Evolutionary conservation across 768 basidiomycete genomes (phyloP), one percentile per base, ranked within the genome.

Genomic region (Mycena pura): DNA sequence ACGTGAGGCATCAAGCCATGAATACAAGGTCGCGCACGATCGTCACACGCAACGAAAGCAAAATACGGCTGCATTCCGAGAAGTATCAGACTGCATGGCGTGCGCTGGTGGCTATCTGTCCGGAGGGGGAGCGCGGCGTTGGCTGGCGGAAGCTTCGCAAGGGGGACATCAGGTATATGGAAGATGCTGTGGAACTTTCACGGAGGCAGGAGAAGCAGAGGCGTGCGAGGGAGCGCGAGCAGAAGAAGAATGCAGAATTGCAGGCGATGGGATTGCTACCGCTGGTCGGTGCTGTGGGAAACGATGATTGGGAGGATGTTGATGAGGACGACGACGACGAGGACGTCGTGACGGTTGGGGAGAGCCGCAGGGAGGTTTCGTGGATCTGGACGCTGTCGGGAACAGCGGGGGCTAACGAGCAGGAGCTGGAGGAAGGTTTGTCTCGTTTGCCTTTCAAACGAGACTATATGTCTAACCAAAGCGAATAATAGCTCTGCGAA

Each of bases 31-130:
- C 66, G 0, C 53, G 48, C 6, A 62, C 45, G 15, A 19, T 59
- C 9, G 28, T 68, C 8, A 27, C 36, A 2, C 39, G 58, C 11
- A 56, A 60, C 27, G 50, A 67, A n/a, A 49, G 31, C 32, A 68
- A 62, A 39, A 54, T 64, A 11, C 19, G 47, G 6, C 48, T 41
- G 0, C 45, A 52, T 13, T 47, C 49, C 1, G 55, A 62, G 24
- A 66, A 52, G 25, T 68, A 60, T 34, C 44, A 43, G 5, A 39
- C 15, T 6, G 66, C 65, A 6, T 51, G 57, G n/a, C n/a, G n/a
- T n/a, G n/a, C n/a, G n/a, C n/a, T n/a, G 43, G n/a, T 21, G 8
- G 66, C 67, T 11, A 6, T 15, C 9, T n/a, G n/a, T n/a, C n/a
- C 21, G 60, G 60, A 8, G 28, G 28, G 15, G 32, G 9, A 7